These are phyloP conservation scores for Aspergillus coremiiformis DNA, from an alignment of 495 filamentous ascomycete species.

Conservation along the genomic window DNA sequence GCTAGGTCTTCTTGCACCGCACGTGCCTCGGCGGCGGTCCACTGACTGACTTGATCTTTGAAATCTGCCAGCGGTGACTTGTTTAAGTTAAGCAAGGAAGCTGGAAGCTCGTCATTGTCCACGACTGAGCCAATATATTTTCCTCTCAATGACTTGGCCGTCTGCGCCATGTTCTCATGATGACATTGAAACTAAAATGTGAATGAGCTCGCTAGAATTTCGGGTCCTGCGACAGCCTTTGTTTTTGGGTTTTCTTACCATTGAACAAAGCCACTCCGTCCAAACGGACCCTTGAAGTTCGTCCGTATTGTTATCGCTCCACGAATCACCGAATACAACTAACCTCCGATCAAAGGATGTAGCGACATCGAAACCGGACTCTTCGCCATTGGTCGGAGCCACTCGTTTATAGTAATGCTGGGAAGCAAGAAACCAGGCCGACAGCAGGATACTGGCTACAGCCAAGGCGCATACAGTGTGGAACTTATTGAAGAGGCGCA, in stretches of 20 bases:
- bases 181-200: constrained; percentile 35
- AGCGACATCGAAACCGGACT: constrained; percentile 16
- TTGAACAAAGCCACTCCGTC: constrained; percentile 41
- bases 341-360: constrained; percentile 29
- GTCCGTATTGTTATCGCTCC: constrained; percentile 40
- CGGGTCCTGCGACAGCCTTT: neutral
- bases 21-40: constrained; percentile 29
- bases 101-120: constrained; percentile 29
- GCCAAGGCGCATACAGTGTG: constrained; percentile 28
- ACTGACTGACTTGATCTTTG: constrained; percentile 36
- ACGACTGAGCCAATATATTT: constrained; percentile 36
- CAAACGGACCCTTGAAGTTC: constrained; percentile 32
- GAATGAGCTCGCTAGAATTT: neutral
- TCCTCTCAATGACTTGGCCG: constrained; percentile 23
- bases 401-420: constrained; percentile 22
- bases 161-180: constrained; percentile 40
- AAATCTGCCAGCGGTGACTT: constrained; percentile 32
- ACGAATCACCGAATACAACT: constrained; percentile 44
- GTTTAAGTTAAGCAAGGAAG: constrained; percentile 19
- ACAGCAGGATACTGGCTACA: constrained; percentile 27
- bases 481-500: constrained; percentile 30
- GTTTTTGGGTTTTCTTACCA: constrained; percentile 21
- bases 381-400: constrained; percentile 10
- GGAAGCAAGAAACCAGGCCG: constrained; percentile 28
- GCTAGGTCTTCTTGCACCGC: constrained; percentile 15